phyloP scores from a whole-genome alignment of 345 rosid genomes.

The Citrus unshiu region DNA sequence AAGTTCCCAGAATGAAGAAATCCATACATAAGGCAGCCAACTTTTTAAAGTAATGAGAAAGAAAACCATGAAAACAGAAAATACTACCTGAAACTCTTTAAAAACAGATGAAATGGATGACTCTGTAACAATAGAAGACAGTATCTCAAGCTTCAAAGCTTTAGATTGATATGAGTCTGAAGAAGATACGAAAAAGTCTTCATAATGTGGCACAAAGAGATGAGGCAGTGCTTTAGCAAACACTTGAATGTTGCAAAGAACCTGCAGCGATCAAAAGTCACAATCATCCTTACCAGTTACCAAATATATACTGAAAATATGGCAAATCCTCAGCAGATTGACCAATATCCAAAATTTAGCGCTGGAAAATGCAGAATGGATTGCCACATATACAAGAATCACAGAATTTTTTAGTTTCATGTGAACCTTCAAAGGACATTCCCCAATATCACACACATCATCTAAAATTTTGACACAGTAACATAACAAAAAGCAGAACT shows the following conservation, averaged over 20 bases:
- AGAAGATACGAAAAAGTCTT: conserved; percentile 68
- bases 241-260: conserved; percentile 82
- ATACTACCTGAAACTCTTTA: conserved; percentile 83
- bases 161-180: conserved; percentile 79
- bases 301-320: conserved; percentile 10
- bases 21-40: conserved; percentile 8
- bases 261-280: conserved; percentile 43
- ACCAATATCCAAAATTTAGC: not conserved
- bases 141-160: conserved; percentile 89
- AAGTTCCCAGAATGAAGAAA: not conserved
- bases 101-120: conserved; percentile 64
- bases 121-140: conserved; percentile 70
- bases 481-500: not conserved
- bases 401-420: not conserved
- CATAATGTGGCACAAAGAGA: conserved; percentile 74
- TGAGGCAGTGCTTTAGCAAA: conserved; percentile 80
- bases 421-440: not conserved
- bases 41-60: not conserved
- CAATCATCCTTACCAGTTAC: conserved; percentile 8
- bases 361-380: not conserved
- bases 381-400: not conserved
- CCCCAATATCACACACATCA: not conserved
- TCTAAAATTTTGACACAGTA: not conserved
- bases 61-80: not conserved
- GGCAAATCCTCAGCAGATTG: not conserved